Conservation (phyloP, 2,329 filamentous ascomycete species). For the Colletotrichum cuscutae region DNA sequence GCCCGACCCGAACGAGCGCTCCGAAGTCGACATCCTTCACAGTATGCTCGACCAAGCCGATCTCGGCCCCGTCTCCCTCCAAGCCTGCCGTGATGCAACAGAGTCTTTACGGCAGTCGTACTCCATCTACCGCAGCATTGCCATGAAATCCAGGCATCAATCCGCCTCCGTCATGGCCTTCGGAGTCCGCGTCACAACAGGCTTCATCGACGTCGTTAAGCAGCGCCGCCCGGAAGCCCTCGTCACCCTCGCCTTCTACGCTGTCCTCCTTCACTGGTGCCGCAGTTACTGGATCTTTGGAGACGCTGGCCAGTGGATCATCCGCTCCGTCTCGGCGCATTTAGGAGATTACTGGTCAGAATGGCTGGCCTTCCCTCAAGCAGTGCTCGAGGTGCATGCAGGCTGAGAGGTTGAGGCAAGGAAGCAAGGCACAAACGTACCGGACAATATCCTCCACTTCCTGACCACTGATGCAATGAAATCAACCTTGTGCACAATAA, state of each 20-base stretch:
- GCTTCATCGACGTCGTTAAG: conserved; percentile 48
- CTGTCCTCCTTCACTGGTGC: conserved; percentile 56
- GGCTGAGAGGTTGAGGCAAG: background rate
- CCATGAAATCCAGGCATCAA: conserved; percentile 39
- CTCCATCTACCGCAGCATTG: conserved; percentile 42
- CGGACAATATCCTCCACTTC: background rate
- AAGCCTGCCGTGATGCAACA: conserved; percentile 44
- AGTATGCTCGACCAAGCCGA: conserved; percentile 27
- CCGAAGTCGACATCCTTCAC: conserved; percentile 40
- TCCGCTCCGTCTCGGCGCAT: conserved; percentile 40
- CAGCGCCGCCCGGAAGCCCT: conserved; percentile 53
- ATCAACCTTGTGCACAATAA: background rate
- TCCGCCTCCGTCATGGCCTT: conserved; percentile 44
- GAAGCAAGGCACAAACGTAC: background rate
- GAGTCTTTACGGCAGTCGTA: conserved; percentile 47
- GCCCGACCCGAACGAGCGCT: conserved; percentile 42
- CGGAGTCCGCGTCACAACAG: conserved; percentile 43
- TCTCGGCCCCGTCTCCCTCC: conserved; percentile 40
- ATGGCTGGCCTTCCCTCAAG: conserved; percentile 39
- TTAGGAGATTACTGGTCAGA: conserved; percentile 45
- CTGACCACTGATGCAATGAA: background rate
- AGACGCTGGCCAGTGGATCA: conserved; percentile 43
- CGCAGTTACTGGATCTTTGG: conserved; percentile 50
- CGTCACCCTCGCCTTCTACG: conserved; percentile 60
- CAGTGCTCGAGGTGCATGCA: conserved; percentile 15